Conservation (phyloP, 1,284 basidiomycete genomes). For the Austroboletus novae-zelandiae region DNA sequence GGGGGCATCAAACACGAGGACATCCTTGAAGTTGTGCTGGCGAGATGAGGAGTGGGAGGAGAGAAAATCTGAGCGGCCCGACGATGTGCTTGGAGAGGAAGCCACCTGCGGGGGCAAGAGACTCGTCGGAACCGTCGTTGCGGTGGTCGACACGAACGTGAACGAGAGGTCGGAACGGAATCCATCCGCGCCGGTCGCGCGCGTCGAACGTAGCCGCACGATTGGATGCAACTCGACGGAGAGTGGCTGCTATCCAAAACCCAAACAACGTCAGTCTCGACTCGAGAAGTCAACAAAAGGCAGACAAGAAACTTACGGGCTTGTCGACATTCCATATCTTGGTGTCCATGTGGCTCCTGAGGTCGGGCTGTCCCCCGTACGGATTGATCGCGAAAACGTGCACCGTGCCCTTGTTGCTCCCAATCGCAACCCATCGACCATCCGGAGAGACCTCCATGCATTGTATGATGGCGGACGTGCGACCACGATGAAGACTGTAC, state of each 20-base stretch:
- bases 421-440: slow-evolving; percentile 70
- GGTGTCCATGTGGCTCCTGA: slow-evolving; percentile 60
- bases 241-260: slow-evolving; percentile 42
- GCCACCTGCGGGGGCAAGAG: slow-evolving; percentile 37
- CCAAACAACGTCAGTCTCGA: slow-evolving; percentile 3
- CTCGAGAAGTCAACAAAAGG: neutral
- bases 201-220: slow-evolving; percentile 50
- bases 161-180: slow-evolving; percentile 48
- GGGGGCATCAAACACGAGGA: slow-evolving; percentile 62
- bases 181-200: slow-evolving; percentile 33
- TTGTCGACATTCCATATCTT: slow-evolving; percentile 54
- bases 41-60: slow-evolving; percentile 35
- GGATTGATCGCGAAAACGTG: slow-evolving; percentile 80
- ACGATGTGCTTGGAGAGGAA: slow-evolving; percentile 33
- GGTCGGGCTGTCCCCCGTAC: slow-evolving; percentile 67
- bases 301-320: slow-evolving; percentile 39
- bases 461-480: slow-evolving; percentile 66
- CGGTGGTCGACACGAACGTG: slow-evolving; percentile 46
- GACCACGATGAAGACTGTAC: slow-evolving; percentile 70
- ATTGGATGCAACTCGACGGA: slow-evolving; percentile 57
- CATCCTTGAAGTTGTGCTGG: slow-evolving; percentile 54
- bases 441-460: slow-evolving; percentile 57
- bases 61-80: slow-evolving; percentile 35
- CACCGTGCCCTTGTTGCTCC: slow-evolving; percentile 59
- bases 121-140: slow-evolving; percentile 36